Conservation (phyloP, 441 rosid genomes). For the Syzygium malaccense region DNA sequence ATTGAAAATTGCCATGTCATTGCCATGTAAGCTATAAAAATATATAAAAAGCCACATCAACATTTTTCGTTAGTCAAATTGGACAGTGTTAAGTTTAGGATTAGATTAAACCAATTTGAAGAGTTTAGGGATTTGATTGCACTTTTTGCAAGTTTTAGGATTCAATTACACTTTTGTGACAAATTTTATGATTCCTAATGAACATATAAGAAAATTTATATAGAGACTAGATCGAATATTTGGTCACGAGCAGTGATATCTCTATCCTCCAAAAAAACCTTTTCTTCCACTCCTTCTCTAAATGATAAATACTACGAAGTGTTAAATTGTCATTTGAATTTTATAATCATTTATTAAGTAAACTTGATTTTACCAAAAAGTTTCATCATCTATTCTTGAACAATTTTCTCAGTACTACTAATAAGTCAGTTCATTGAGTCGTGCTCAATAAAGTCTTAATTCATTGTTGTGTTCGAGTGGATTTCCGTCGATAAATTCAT, state of each 20-base stretch:
- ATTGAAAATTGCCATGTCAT: too few species aligned
- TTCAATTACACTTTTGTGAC: too few species aligned
- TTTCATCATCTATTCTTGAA: neutral
- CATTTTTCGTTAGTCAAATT: too few species aligned
- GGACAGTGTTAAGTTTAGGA: too few species aligned
- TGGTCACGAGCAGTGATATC: neutral
- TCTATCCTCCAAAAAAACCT: neutral
- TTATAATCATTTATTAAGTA: neutral
- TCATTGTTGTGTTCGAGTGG: accelerated
- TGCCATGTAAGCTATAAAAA: too few species aligned
- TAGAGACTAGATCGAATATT: neutral
- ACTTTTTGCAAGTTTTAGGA: too few species aligned
- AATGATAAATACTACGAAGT: neutral
- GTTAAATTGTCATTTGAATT: neutral
- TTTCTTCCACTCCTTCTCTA: neutral
- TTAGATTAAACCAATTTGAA: too few species aligned
- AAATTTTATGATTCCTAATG: too few species aligned
- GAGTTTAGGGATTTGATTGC: too few species aligned
- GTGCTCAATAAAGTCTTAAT: neutral
- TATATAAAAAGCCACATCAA: too few species aligned
- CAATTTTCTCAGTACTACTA: neutral
- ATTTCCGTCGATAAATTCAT: neutral
- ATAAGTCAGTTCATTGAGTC: neutral
- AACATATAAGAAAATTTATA: too few species aligned
- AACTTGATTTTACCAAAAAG: neutral